Evolutionary conservation across 2,329 filamentous ascomycete genomes (phyloP).

Genomic region (Coniochaeta sp.): DNA sequence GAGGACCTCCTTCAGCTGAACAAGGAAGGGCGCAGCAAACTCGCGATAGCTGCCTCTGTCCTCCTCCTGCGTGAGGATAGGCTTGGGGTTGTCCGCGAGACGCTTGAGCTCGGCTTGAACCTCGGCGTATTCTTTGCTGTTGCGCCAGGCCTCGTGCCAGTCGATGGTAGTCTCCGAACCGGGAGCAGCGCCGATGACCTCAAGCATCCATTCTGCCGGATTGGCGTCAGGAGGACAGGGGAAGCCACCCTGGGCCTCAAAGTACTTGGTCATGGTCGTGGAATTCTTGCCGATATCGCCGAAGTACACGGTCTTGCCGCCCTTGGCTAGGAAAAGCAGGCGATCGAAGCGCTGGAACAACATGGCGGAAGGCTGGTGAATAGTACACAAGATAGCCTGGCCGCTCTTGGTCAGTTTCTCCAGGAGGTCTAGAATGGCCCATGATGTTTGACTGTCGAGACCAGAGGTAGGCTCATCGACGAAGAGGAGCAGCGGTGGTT

Average conservation of each 20-base stretch:
- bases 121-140: conserved; percentile 44
- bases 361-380: conserved; percentile 94
- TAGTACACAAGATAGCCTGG: conserved; percentile 92
- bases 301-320: conserved; percentile 75
- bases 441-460: conserved; percentile 87
- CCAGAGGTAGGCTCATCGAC: conserved; percentile 93
- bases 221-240: conserved; percentile 62
- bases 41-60: conserved; percentile 53
- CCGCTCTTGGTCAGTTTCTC: conserved; percentile 85
- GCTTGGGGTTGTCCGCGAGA: conserved; percentile 42
- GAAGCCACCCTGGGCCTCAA: conserved; percentile 62
- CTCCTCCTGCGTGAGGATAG: conserved; percentile 16
- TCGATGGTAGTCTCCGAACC: conserved; percentile 56
- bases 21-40: conserved; percentile 68
- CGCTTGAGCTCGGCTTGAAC: conserved; percentile 51
- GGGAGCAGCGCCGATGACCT: conserved; percentile 55
- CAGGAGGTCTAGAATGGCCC: conserved; percentile 81
- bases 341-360: conserved; percentile 87
- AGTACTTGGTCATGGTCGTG: conserved; percentile 61
- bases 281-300: conserved; percentile 70
- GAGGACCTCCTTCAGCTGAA: conserved; percentile 61
- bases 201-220: conserved; percentile 75
- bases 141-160: conserved; percentile 57
- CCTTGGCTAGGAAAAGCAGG: conserved; percentile 68
- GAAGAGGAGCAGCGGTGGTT: conserved; percentile 82